Evolutionary conservation across 2,329 filamentous ascomycete genomes (phyloP).

Genomic region (Diplodia sapinea): DNA sequence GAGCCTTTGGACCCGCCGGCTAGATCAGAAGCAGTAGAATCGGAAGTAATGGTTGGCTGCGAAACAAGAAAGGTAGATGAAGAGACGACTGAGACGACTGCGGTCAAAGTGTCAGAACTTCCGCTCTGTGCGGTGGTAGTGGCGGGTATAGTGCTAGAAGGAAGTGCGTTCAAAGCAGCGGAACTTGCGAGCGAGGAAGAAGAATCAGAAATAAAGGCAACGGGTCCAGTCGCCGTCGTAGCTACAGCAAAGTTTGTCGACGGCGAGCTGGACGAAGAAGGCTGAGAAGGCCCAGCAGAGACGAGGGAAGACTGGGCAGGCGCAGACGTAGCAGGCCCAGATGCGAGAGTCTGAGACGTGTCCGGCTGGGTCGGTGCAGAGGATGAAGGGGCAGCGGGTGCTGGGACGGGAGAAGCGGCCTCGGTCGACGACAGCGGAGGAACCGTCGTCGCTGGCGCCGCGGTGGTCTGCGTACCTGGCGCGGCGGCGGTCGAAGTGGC

Average conservation of each 20-base stretch:
- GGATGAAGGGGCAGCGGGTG: constrained; percentile 5
- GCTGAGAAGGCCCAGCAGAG: constrained; percentile 3
- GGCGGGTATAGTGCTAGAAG: constrained; percentile 17
- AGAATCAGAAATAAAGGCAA: constrained; percentile 5
- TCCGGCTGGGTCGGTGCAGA: constrained; percentile 5
- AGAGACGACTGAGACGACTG: constrained; percentile 25
- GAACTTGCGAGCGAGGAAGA: constrained; percentile 14
- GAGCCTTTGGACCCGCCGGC: constrained; percentile 13
- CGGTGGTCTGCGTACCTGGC: constrained; percentile 40
- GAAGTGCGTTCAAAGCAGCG: constrained; percentile 15
- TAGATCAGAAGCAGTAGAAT: constrained; percentile 7
- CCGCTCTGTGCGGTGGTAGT: constrained; percentile 5
- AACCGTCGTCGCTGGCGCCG: constrained; percentile 34
- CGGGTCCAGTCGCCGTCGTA: constrained; percentile 12
- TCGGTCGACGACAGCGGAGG: constrained; percentile 23
- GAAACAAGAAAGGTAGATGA: constrained; percentile 24
- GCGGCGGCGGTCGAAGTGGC: constrained; percentile 39
- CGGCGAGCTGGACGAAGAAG: neutral
- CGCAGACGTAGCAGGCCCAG: constrained; percentile 2
- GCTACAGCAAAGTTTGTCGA: constrained; percentile 1
- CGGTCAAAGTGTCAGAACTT: constrained; percentile 26
- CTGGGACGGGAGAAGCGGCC: constrained; percentile 33
- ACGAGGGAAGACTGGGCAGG: neutral
- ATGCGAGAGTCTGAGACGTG: neutral
- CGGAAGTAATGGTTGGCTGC: constrained; percentile 8